Percentiles rank a stretch among this genome's conserved stretches.
Conservation (phyloP, 129 eudicot species). For the Rutidosis leptorrhynchoides region DNA sequence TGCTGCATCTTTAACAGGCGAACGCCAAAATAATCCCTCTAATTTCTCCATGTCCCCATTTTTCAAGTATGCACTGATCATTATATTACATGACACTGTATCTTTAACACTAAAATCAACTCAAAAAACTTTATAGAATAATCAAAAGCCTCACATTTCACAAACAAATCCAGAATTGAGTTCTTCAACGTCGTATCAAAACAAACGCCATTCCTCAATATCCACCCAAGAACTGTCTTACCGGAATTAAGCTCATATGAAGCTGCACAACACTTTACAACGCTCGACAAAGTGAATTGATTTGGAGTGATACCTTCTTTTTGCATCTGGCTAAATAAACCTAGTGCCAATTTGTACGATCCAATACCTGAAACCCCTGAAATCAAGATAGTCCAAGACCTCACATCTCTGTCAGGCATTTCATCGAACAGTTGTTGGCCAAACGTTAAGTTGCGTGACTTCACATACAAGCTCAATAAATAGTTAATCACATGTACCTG, state of each 20-base stretch:
- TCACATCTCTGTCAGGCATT: constrained; percentile 62
- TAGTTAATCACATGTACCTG: constrained; percentile 37
- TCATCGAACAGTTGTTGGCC: constrained; percentile 68
- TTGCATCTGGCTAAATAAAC: constrained; percentile 49
- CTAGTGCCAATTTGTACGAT: constrained; percentile 37
- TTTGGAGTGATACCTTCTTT: constrained; percentile 49
- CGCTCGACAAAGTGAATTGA: constrained; percentile 62
- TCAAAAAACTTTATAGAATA: constrained; percentile 48
- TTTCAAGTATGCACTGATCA: constrained; percentile 49
- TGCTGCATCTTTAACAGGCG: constrained; percentile 52
- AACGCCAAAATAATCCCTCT: constrained; percentile 42
- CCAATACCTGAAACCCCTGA: constrained; percentile 54
- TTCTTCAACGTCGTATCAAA: constrained; percentile 52
- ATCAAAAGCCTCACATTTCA: constrained; percentile 48
- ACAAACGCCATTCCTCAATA: constrained; percentile 43
- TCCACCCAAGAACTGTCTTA: constrained; percentile 61
- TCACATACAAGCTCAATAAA: constrained; percentile 42
- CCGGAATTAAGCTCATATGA: constrained; percentile 43
- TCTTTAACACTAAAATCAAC: constrained; percentile 42
- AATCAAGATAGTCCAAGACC: constrained; percentile 74
- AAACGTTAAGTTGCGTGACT: constrained; percentile 23
- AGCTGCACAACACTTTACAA: constrained; percentile 62
- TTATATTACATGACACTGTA: constrained; percentile 65
- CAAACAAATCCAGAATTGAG: constrained; percentile 62
- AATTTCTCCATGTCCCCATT: constrained; percentile 48